Evolutionary conservation across 495 filamentous ascomycete genomes (phyloP).

Genomic region (Platismatia glauca): DNA sequence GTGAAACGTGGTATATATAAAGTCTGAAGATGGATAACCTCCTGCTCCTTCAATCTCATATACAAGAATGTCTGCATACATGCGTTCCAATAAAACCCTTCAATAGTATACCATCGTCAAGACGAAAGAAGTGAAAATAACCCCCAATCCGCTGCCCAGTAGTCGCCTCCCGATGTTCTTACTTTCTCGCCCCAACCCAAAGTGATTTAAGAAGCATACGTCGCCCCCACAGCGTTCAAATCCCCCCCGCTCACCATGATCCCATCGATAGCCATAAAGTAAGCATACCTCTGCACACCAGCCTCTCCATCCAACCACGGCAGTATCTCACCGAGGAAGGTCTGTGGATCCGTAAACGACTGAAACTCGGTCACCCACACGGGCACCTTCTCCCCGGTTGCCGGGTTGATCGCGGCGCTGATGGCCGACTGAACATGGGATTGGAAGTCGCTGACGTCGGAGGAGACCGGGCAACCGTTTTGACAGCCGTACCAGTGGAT

Average conservation of each 20-base stretch:
- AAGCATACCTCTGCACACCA: constrained; percentile 61
- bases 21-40: too few species aligned
- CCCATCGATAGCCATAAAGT: constrained; percentile 55
- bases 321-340: constrained; percentile 49
- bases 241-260: constrained; percentile 16
- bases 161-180: background rate
- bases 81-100: background rate
- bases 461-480: constrained; percentile 17
- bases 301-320: constrained; percentile 57
- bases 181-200: background rate
- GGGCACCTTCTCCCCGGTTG: constrained; percentile 31
- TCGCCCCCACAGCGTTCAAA: constrained; percentile 17
- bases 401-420: constrained; percentile 24
- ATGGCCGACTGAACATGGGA: constrained; percentile 47
- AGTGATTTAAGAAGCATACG: background rate
- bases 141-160: background rate
- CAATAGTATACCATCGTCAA: background rate
- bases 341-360: constrained; percentile 39
- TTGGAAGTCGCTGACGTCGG: constrained; percentile 46
- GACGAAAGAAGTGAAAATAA: background rate
- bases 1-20: too few species aligned
- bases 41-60: background rate
- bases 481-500: constrained; percentile 62
- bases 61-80: background rate
- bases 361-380: constrained; percentile 81